These are phyloP conservation scores for Polychytrium aggregatum DNA, from an alignment of 192 early-diverging fungal species.

Conservation along the genomic window DNA sequence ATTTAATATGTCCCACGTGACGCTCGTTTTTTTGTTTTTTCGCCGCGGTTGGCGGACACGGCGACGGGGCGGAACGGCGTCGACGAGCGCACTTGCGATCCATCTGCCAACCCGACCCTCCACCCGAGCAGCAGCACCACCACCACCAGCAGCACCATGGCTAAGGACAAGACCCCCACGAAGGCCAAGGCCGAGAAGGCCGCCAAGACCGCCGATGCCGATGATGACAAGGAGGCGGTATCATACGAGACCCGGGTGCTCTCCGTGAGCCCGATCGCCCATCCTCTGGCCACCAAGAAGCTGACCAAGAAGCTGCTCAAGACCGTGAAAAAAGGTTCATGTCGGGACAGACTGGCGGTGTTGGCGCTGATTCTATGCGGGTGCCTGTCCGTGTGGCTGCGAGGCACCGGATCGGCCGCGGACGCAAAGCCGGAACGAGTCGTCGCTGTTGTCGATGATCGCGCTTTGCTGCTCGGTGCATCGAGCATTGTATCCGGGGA, in stretches of 20 bases:
- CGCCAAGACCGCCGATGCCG: constrained; percentile 16
- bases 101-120: too few species aligned
- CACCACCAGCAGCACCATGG: constrained; percentile 2
- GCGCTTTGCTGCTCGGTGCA: too few species aligned
- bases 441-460: too few species aligned
- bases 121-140: too few species aligned
- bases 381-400: not conserved
- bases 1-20: too few species aligned
- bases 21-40: too few species aligned
- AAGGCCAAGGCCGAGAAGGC: constrained; percentile 23
- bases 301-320: constrained; percentile 76
- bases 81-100: too few species aligned
- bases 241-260: constrained; percentile 41
- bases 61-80: too few species aligned
- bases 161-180: constrained; percentile 13
- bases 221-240: constrained; percentile 33
- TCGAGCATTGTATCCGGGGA: too few species aligned
- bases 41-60: too few species aligned
- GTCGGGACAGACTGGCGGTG: not conserved
- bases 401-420: too few species aligned
- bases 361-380: not conserved
- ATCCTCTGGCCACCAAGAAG: constrained; percentile 73
- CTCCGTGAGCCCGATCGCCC: constrained; percentile 60
- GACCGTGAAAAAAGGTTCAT: constrained; percentile 78
- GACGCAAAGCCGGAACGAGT: not conserved